Evolutionary conservation across 116 monocot species (phyloP), one percentile per base, ranked within the genome.

Genomic region (Phalaenopsis hybrid): DNA sequence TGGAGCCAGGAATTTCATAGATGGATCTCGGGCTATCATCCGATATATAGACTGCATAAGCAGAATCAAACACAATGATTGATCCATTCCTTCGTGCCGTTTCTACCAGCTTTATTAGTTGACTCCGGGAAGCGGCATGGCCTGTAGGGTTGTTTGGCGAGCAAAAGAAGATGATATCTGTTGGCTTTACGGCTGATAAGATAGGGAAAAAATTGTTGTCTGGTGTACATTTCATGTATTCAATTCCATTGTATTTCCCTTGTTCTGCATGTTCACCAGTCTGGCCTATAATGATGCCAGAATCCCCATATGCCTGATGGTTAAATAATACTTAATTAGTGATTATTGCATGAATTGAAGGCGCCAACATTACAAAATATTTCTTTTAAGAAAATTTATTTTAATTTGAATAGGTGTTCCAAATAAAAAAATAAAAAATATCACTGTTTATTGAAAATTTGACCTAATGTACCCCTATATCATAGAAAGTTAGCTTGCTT

Each of bases 111-210:
- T 87, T 82, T 78, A 84, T 68, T 2, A 97, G 82, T 75, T 97
- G 97, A 44, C 74, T 72, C 37, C 87, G 57, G 0, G 94, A 91
- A 21, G 93, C 93, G 2, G 91, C 91, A 52, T 93, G 91, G 37
- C 97, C 97, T n/a, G 97, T 94, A 0, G 95, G 97, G 41, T 97
- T 94, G 79, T 97, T 97, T 0, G 97, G 97, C n/a, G 97, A 97
- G 94, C 97, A 97, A 77, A 97, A 94, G 90, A 94, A 97, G 89
- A 97, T 97, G 52, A 97, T 74, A 75, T 97, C 94, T 0, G 94
- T 94, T 25, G 89, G 79, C 25, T 83, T 82, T 49, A 85, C 61
- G 34, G 4, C 44, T 1, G 85, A 84, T 17, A 97, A 76, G 69
- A 91, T 90, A 0, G 97, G 95, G 52, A 97, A 97, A 84, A 97